Conservation (phyloP, 768 basidiomycete species). For the Suillus occidentalis region DNA sequence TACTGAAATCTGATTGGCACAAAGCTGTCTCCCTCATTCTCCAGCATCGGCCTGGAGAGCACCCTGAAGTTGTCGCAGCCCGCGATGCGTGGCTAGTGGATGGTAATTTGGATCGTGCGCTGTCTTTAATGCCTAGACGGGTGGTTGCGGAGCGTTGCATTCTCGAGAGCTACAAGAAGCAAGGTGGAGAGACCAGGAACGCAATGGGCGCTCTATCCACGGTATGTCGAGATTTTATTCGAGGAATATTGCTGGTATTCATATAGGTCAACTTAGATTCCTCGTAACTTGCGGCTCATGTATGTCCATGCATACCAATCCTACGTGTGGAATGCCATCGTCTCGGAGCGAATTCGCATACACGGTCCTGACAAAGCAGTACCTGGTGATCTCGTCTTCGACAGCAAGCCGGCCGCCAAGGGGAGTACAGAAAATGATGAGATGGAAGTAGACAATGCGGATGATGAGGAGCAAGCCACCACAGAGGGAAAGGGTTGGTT, state of each 20-base stretch:
- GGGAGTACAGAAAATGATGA: constrained; percentile 18
- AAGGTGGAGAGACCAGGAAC: constrained; percentile 74
- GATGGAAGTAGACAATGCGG: constrained; percentile 31
- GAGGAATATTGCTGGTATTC: constrained; percentile 3
- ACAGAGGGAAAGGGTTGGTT: constrained; percentile 35
- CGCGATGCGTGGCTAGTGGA: constrained; percentile 89
- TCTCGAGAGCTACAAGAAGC: constrained; percentile 85
- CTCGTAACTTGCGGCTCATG: constrained; percentile 92
- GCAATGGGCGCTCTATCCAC: constrained; percentile 87
- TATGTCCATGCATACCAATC: constrained; percentile 99
- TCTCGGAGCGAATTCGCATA: constrained; percentile 86
- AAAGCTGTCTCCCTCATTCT: constrained; percentile 82
- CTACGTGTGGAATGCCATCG: constrained; percentile 97
- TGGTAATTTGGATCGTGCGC: constrained; percentile 74
- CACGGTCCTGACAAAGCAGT: constrained; percentile 75
- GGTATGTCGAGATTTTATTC: constrained; percentile 37
- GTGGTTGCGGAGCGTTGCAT: constrained; percentile 93
- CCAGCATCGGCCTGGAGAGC: constrained; percentile 82
- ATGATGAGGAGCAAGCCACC: constrained; percentile 30
- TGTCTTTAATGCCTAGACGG: constrained; percentile 84
- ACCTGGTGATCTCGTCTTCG: constrained; percentile 90
- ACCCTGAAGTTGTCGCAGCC: constrained; percentile 84
- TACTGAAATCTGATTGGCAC: constrained; percentile 90
- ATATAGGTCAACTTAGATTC: constrained; percentile 62
- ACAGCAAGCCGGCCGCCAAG: constrained; percentile 32